phyloP scores from a whole-genome alignment of 257 asterid species.

The Gardenia jasminoides region DNA sequence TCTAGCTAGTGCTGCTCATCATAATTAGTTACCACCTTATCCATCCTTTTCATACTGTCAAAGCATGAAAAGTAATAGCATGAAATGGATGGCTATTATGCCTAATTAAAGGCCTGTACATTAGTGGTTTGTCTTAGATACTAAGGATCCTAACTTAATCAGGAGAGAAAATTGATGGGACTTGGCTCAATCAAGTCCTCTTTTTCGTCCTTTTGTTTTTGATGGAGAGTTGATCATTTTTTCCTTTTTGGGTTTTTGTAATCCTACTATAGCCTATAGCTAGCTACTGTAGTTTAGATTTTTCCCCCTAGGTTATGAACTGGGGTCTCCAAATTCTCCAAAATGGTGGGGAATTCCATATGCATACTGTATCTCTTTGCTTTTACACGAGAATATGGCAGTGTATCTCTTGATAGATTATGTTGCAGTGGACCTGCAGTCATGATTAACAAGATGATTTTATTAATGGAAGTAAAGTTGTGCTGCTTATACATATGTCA shows the following conservation, averaged over 20 bases:
- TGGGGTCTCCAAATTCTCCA: slow-evolving; percentile 47
- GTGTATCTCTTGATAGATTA: slow-evolving; percentile 59
- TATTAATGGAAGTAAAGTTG: slow-evolving; percentile 48
- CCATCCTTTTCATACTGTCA: slow-evolving; percentile 43
- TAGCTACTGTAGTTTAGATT: background rate
- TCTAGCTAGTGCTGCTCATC: slow-evolving; percentile 21
- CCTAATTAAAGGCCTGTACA: slow-evolving; percentile 44
- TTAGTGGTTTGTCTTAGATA: slow-evolving; percentile 58
- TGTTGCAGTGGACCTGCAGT: slow-evolving; percentile 53
- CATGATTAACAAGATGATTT: slow-evolving; percentile 55
- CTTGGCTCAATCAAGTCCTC: slow-evolving; percentile 34
- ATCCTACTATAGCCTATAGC: slow-evolving; percentile 24
- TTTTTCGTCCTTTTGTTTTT: slow-evolving; percentile 38
- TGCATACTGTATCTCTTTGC: slow-evolving; percentile 30
- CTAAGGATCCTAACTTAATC: slow-evolving; percentile 47
- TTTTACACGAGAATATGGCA: slow-evolving; percentile 30
- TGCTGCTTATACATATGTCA: slow-evolving; percentile 21
- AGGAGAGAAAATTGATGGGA: slow-evolving; percentile 38
- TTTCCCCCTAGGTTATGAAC: slow-evolving; percentile 43
- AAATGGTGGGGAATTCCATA: slow-evolving; percentile 52
- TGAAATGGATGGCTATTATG: slow-evolving; percentile 40
- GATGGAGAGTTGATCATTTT: slow-evolving; percentile 42
- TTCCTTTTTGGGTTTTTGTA: background rate
- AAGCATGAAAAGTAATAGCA: slow-evolving; percentile 22
- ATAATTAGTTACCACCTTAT: slow-evolving; percentile 20